phyloP scores from a whole-genome alignment of 345 rosid species.

The Passiflora organensis region DNA sequence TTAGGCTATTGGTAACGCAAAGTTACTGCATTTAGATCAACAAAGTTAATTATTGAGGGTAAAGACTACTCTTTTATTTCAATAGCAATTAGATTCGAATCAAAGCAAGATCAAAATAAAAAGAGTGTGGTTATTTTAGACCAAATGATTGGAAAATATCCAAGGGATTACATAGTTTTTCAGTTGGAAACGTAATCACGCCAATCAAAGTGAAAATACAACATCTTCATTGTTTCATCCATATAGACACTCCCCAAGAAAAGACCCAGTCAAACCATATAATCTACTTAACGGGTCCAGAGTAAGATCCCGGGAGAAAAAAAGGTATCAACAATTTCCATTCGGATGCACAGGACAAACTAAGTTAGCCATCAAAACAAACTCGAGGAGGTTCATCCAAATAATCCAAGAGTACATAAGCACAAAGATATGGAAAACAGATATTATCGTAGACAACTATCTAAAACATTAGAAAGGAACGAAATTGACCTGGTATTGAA shows the following conservation, averaged over 20 bases:
- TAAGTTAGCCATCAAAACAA: neutral
- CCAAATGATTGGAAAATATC: too few relatives aligned
- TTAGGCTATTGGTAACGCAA: too few relatives aligned
- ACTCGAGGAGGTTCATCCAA: too few relatives aligned
- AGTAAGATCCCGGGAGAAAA: conserved; percentile 21
- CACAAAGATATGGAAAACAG: neutral
- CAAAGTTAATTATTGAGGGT: neutral
- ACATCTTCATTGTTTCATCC: too few relatives aligned
- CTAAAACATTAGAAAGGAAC: neutral
- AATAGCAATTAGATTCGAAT: neutral
- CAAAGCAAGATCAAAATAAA: neutral
- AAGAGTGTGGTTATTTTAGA: neutral
- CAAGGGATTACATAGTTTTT: neutral
- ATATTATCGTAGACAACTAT: neutral
- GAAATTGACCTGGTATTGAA: conserved; percentile 36
- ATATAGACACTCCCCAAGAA: neutral
- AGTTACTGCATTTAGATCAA: too few relatives aligned
- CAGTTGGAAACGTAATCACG: neutral
- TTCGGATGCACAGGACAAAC: neutral
- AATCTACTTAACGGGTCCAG: conserved; percentile 1
- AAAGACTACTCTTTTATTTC: neutral
- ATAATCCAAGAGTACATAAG: neutral
- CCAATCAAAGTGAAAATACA: conserved; percentile 1
- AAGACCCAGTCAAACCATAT: neutral
- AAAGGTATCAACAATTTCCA: neutral